Evolutionary conservation across 345 rosid genomes (phyloP).

Genomic region (Rhodamnia argentea): DNA sequence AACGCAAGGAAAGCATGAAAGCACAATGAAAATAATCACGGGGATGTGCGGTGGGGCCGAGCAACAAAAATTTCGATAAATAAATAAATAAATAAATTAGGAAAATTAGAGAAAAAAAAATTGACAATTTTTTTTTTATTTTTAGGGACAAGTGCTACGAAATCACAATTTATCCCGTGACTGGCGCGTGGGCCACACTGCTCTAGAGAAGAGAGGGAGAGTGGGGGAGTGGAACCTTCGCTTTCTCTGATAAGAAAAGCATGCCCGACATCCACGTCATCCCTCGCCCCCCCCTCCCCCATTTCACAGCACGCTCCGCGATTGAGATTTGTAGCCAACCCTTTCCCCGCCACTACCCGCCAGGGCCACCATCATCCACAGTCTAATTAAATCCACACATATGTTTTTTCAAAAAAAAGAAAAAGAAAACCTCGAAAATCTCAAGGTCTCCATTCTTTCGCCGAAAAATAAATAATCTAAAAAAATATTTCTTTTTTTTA

Average conservation of each 20-base stretch:
- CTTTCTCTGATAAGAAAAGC: neutral
- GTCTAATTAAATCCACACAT: neutral
- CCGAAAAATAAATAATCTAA: neutral
- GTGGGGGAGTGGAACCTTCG: neutral
- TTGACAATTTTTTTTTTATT: neutral
- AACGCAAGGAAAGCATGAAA: neutral
- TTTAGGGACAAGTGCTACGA: no score
- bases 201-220: neutral
- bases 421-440: neutral
- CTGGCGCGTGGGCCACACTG: neutral
- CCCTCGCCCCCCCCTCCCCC: neutral
- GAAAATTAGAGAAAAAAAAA: neutral
- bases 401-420: no score
- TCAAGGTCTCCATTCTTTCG: no score
- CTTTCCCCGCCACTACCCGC: neutral
- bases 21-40: neutral
- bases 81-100: rapidly evolving
- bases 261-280: neutral
- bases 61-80: rapidly evolving
- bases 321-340: neutral
- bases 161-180: neutral
- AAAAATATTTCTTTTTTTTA: no score
- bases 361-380: neutral
- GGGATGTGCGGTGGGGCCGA: neutral
- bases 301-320: neutral